These are phyloP conservation scores for Starmera caribaea DNA, from an alignment of 805 yeast genomes.

Conservation along the genomic window DNA sequence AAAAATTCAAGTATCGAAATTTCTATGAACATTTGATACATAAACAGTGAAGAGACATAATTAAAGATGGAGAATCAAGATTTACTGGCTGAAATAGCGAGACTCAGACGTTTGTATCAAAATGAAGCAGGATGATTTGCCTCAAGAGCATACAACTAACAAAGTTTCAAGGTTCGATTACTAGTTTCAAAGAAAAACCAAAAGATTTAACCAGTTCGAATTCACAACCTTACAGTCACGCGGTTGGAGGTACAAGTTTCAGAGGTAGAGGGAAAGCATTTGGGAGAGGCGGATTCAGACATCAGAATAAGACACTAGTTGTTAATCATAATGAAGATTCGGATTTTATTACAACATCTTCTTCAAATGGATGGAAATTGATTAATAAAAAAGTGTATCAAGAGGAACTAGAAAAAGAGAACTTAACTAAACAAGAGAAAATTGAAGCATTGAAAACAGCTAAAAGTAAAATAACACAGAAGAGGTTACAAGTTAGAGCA, in stretches of 20 bases:
- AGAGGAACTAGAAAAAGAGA: constrained; percentile 18
- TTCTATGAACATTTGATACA: no score
- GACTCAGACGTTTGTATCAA: neutral
- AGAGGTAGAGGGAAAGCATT: constrained; percentile 13
- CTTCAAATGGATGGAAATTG: constrained; percentile 29
- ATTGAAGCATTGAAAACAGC: constrained; percentile 13
- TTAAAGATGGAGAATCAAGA: neutral
- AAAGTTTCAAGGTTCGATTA: neutral
- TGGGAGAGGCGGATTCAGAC: constrained; percentile 10
- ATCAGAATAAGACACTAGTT: constrained; percentile 24
- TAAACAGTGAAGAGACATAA: no score
- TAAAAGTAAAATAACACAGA: constrained; percentile 4
- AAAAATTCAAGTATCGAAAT: no score
- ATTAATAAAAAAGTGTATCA: constrained; percentile 28
- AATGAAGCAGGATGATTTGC: no score
- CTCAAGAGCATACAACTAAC: neutral
- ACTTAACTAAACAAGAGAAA: constrained; percentile 15
- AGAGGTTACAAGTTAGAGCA: constrained; percentile 13
- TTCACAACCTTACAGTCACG: neutral
- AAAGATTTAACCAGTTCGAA: neutral
- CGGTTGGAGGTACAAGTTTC: constrained; percentile 4
- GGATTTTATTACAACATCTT: constrained; percentile 21
- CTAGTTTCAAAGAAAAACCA: neutral
- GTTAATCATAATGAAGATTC: constrained; percentile 11
- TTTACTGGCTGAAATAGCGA: neutral